A percentile compares a stretch with the other conserved stretches of the same genome.
phyloP scores from a whole-genome alignment of 1,284 basidiomycete species.

The Sporisorium iseilematis-ciliati region DNA sequence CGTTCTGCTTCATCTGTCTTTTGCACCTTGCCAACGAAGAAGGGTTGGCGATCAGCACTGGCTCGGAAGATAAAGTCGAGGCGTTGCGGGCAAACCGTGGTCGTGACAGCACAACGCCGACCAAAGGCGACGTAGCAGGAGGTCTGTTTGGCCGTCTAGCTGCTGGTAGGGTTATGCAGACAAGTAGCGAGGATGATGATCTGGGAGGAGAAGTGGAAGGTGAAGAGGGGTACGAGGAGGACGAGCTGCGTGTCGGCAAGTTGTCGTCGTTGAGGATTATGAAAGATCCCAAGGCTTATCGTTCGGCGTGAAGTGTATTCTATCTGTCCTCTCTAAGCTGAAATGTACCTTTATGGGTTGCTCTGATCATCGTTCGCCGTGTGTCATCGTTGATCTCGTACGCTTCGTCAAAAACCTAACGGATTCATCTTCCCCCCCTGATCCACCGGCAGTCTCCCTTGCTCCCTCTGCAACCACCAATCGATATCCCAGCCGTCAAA shows the following conservation, averaged over 20 bases:
- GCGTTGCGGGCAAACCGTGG: slow-evolving; percentile 44
- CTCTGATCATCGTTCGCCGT: too few species aligned
- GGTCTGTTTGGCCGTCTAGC: slow-evolving; percentile 28
- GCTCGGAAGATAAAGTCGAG: slow-evolving; percentile 39
- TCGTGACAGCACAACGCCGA: slow-evolving; percentile 44
- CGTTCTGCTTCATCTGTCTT: slow-evolving; percentile 98
- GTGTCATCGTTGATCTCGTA: too few species aligned
- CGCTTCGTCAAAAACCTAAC: slow-evolving; percentile 16
- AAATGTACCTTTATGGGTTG: slow-evolving; percentile 3
- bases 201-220: slow-evolving; percentile 62
- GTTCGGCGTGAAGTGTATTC: slow-evolving; percentile 44
- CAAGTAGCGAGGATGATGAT: slow-evolving; percentile 71
- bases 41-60: slow-evolving; percentile 74
- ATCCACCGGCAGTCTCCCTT: slow-evolving; percentile 21
- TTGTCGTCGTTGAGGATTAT: slow-evolving; percentile 54
- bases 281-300: slow-evolving; percentile 61
- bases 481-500: slow-evolving; percentile 59
- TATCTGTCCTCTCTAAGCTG: too few species aligned
- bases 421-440: slow-evolving; percentile 24
- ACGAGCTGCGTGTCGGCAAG: slow-evolving; percentile 52
- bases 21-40: slow-evolving; percentile 95
- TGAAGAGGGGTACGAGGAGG: slow-evolving; percentile 48
- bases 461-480: slow-evolving; percentile 54
- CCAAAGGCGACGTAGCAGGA: slow-evolving; percentile 15
- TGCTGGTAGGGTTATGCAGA: slow-evolving; percentile 31